phyloP scores from a whole-genome alignment of 371 early-diverging fungal species.

The Mucor saturninus region DNA sequence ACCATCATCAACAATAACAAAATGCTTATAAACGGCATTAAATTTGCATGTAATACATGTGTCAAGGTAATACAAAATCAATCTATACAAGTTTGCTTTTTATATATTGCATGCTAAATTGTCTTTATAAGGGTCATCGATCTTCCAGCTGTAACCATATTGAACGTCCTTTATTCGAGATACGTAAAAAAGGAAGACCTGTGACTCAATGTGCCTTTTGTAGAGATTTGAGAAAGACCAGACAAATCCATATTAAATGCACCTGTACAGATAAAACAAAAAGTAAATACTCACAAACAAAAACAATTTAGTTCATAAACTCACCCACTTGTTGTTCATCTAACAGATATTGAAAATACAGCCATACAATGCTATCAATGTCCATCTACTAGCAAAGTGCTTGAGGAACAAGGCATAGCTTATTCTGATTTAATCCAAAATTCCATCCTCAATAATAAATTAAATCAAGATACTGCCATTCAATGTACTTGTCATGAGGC shows the following conservation, averaged over 20 bases:
- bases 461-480: neutral
- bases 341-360: conserved; percentile 15
- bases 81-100: neutral
- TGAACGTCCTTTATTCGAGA: conserved; percentile 63
- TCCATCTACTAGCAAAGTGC: neutral
- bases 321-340: neutral
- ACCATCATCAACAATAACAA: neutral
- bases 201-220: conserved; percentile 73
- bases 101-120: neutral
- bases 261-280: conserved; percentile 52
- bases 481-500: conserved; percentile 25
- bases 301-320: neutral
- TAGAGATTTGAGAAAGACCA: conserved; percentile 66
- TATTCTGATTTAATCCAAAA: conserved; percentile 9
- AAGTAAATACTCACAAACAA: conserved; percentile 5
- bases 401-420: neutral
- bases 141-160: conserved; percentile 55
- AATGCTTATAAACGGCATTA: conserved; percentile 38
- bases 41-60: conserved; percentile 37
- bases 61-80: conserved; percentile 27
- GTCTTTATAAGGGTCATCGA: conserved; percentile 49
- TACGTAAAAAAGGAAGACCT: conserved; percentile 74
- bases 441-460: neutral
- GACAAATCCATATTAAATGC: conserved; percentile 72
- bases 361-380: conserved; percentile 12